Evolutionary conservation across 1,139 yeast species (phyloP).

Genomic region (Sugiyamaella castrensis): DNA sequence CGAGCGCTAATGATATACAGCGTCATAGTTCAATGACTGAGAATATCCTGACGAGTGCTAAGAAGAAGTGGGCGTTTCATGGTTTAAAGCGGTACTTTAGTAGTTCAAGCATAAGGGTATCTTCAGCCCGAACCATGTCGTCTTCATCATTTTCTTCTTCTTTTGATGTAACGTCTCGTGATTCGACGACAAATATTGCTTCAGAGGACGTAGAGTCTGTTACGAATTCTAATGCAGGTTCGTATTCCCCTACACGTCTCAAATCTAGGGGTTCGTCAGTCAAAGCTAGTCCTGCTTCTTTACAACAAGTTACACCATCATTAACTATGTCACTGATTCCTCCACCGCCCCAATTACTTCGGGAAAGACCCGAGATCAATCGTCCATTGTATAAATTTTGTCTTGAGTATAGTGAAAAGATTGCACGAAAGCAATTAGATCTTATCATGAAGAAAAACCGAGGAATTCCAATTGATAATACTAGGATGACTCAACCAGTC

Average conservation of each 20-base stretch:
- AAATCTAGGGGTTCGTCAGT: conserved; percentile 3
- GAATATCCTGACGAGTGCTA: conserved; percentile 3
- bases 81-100: conserved; percentile 19
- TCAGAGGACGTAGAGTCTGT: neutral
- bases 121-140: neutral
- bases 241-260: neutral
- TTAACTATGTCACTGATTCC: conserved; percentile 32
- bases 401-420: conserved; percentile 27
- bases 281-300: conserved; percentile 1
- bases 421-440: conserved; percentile 24
- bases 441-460: conserved; percentile 17
- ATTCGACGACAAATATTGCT: neutral
- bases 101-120: neutral
- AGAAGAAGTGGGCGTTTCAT: conserved; percentile 20
- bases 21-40: neutral
- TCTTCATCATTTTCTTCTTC: conserved; percentile 3
- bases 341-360: conserved; percentile 33
- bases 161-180: conserved; percentile 5
- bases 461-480: conserved; percentile 1
- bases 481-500: neutral
- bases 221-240: too few species aligned
- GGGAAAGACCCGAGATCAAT: conserved; percentile 30
- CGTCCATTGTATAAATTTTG: conserved; percentile 30
- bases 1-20: neutral
- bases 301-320: conserved; percentile 13